Evolutionary conservation across 176 grass and related monocot species (phyloP), one percentile per base, ranked within the genome.

Genomic region (Triticum turgidum): DNA sequence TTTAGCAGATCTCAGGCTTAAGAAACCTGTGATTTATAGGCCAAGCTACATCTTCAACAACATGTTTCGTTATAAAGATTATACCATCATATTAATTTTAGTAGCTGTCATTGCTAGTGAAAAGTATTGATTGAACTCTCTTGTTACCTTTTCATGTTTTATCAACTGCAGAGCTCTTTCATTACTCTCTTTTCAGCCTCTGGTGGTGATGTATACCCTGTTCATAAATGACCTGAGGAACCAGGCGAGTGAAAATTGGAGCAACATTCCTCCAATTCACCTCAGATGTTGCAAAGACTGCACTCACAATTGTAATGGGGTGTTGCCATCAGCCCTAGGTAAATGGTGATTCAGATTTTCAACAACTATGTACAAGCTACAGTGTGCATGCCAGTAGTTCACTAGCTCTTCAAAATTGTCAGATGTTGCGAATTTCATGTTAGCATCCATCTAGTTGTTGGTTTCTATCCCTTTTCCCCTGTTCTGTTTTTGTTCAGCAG

Each of bases 271-370:
- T 84, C 94, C 85, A 94, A 11, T 96, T 90, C 62, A 90, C 92
- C 62, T 92, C 79, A 54, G 76, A 66, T 2, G 76, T 77, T 65
- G 71, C 72, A 25, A 89, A 87, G 41, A 91, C 37, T 9, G 77
- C 92, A 76, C 88, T 83, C 11, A 44, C 85, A 67, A 94, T 94
- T 78, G 85, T 91, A 73, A 52, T 72, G 66, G 66, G 24, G 84
- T 88, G 91, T 82, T 56, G 89, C 81, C 88, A 99, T 96, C 44
- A 93, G 67, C 20, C 82, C 97, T 21, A 94, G 87, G 92, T 99
- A 21, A 94, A 54, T 54, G 87, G 94, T 94, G 91, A 68, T 24
- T 92, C 82, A 75, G 85, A 58, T 83, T 91, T 96, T 9, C 27
- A 77, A 8, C 47, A 77, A 33, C 47, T 54, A 33, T 33, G 8